Evolutionary conservation across 2,329 filamentous ascomycete genomes (phyloP), one percentile per base, ranked within the genome.

Genomic region (Hypoxylon sp.): DNA sequence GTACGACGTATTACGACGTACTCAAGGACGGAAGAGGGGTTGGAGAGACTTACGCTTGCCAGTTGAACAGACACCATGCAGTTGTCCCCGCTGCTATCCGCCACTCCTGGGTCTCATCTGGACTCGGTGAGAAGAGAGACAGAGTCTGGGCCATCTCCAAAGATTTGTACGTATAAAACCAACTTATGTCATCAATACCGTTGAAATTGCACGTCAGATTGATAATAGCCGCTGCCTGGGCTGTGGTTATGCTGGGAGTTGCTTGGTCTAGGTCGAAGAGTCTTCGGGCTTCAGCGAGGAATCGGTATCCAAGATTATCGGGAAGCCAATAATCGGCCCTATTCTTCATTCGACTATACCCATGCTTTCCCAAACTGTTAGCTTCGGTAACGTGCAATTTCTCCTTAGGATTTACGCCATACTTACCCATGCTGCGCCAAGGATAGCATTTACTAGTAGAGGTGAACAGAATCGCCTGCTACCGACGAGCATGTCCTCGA

Each of bases 251-350:
- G 12, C 63, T 64, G n/a, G 69, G 64, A 1, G 38, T 54, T 3
- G 46, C 49, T 28, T 72, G 63, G 48, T 80, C 76, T 0, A 79
- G 54, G 16, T 81, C 78, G 76, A 79, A 79, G 2, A 81, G 61
- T 1, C 79, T 74, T 28, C 76, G 78, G 0, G 79, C 78, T 66
- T 82, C 80, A 0, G 78, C 76, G 3, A 78, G 58, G 18, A 82
- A 81, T 1, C 74, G 73, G 26, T 80, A 81, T 0, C 62, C 45
- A 0, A 80, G 66, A 1, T 70, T 80, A 0, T 72, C 30, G 0
- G 78, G 77, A 14, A 76, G 77, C 78, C 79, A 80, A 49, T 76
- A 78, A 40, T 79, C 71, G 2, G 73, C 72, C 0, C 79, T 77
- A 1, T 75, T 65, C 0, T 66, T 42, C 16, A 78, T 67, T 0